Conservation (phyloP, 2,329 filamentous ascomycete species). For the Talaromyces atroroseus region DNA sequence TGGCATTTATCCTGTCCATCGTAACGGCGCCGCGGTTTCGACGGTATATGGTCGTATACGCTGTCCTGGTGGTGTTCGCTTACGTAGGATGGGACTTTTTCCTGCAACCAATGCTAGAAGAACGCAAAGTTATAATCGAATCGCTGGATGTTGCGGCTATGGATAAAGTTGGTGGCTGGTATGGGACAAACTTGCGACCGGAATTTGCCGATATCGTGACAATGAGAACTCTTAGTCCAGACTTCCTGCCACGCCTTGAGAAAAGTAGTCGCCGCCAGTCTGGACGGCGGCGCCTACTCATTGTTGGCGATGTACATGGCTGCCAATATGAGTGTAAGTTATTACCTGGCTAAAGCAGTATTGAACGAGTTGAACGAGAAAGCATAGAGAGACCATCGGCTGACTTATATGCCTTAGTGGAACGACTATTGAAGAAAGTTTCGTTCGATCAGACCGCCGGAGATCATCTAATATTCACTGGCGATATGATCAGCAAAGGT, state of each 20-base stretch:
- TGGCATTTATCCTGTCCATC: constrained; percentile 27
- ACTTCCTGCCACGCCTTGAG: constrained; percentile 38
- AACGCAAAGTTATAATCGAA: constrained; percentile 24
- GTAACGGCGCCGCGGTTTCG: constrained; percentile 38
- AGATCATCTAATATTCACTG: constrained; percentile 72
- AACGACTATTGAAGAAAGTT: constrained; percentile 60
- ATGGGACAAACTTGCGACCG: constrained; percentile 45
- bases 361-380: background rate
- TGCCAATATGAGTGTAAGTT: constrained; percentile 61
- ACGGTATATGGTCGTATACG: constrained; percentile 33
- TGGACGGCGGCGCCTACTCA: constrained; percentile 57
- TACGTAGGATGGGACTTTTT: constrained; percentile 31
- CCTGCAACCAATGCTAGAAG: constrained; percentile 27
- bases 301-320: constrained; percentile 91
- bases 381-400: constrained; percentile 1
- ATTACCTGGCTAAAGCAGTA: background rate
- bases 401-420: constrained; percentile 29
- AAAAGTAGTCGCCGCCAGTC: constrained; percentile 12
- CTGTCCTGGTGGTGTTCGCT: constrained; percentile 27
- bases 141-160: constrained; percentile 28
- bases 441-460: constrained; percentile 52
- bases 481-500: constrained; percentile 80
- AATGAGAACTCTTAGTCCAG: constrained; percentile 45
- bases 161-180: constrained; percentile 31
- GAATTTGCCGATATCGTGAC: constrained; percentile 47